Percentiles rank a stretch among this genome's conserved stretches.
Conservation (phyloP, 306 rosid genomes). For the Corylus americana region DNA sequence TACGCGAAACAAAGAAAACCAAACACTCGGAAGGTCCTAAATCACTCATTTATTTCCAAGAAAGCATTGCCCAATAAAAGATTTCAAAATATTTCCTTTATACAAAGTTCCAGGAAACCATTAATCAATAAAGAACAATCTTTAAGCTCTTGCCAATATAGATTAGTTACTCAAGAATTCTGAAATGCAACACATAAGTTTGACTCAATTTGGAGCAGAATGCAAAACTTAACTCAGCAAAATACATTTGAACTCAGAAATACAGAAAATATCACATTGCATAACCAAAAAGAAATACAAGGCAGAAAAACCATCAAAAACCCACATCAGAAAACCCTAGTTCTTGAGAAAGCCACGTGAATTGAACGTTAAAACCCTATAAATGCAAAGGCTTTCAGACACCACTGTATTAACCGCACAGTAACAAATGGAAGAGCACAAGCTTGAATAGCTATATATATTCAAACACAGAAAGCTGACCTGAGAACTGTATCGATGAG, state of each 20-base stretch:
- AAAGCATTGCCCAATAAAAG: not conserved
- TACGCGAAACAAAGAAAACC: not conserved
- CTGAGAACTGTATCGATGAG: constrained; percentile 2
- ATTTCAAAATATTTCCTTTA: not conserved
- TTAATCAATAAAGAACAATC: not conserved
- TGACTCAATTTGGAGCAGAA: not conserved
- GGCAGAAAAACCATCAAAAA: constrained; percentile 1
- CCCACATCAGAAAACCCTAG: constrained; percentile 35
- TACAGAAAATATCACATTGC: not conserved
- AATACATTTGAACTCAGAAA: not conserved
- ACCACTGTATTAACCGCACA: not conserved
- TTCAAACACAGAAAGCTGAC: constrained; percentile 2
- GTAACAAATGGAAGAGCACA: not conserved
- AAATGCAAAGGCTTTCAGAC: constrained; percentile 11
- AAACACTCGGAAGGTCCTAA: not conserved
- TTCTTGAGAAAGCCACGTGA: constrained; percentile 1
- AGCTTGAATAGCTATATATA: not conserved
- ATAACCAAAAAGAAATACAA: not conserved
- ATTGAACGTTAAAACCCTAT: constrained; percentile 14
- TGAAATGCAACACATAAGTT: not conserved
- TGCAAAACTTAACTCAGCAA: not conserved
- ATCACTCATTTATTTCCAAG: not conserved
- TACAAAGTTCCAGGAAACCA: not conserved
- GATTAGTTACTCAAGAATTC: not conserved
- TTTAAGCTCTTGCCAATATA: not conserved